Base-by-base conservation (phyloP, 257 asterid species). In the Solanum chiquidenum region DNA sequence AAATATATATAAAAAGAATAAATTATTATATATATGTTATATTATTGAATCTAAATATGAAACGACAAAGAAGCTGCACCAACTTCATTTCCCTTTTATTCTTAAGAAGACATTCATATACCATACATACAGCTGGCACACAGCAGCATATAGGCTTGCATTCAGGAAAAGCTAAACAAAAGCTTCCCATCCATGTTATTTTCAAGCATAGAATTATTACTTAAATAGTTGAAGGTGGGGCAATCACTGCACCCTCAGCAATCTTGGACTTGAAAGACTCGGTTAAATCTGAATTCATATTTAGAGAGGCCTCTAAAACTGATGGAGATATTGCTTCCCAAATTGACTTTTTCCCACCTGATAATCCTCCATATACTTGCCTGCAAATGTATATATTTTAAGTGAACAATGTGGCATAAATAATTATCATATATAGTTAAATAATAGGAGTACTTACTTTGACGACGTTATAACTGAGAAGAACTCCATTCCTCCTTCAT, bases 401-500 rank as follows among this genome's bases (percentile, higher is more conserved):
- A 23, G 12, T 23, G 13, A 60, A 9, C 6, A 38, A 38, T 49
- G 1, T 14, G 0, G 8, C 13, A 16, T 49, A 5, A 49, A 14
- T 49, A 29, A 29, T 29, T 49, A 14, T 49, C 11, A 7, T 58
- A 58, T 21, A 58, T 8, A 58, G 27, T 9, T 71, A 29, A 10
- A 34, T 21, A 37, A 18, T 35, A 74, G 46, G 8, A 82, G 1
- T 83, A 85, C 87, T 88, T 89, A 92, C 93, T 88, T 55, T n/a
- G 92, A n/a, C 23, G 92, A 91, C 11, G 91, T 92, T 68, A 73
- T 12, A 7, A 90, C 89, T 0, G 76, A 79, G 34, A 88, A 89
- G 9, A 89, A 87, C 31, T 93, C 92, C 88, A 93, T 9, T 11
- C 93, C 95, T 29, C 90, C 83, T 14, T 25, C 89, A 49, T n/a